A percentile compares a stretch with the other conserved stretches of the same genome.
phyloP scores from a whole-genome alignment of 345 rosid species.

The Murraya paniculata region DNA sequence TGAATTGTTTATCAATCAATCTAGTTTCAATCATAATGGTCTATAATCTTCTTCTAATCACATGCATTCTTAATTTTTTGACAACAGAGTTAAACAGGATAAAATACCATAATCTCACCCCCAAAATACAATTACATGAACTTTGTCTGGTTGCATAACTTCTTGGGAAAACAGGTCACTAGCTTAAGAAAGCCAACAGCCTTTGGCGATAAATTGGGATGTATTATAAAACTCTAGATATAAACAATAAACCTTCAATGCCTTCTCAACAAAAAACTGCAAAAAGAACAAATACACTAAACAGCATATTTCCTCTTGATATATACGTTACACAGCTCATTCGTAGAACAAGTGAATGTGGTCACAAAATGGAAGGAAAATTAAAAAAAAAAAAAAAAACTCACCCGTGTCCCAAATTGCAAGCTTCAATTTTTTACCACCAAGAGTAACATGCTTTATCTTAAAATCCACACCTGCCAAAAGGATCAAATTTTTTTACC shows the following conservation, averaged over 20 bases:
- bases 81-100: not conserved
- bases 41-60: not conserved
- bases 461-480: slow-evolving; percentile 89
- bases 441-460: slow-evolving; percentile 71
- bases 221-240: not conserved
- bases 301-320: not conserved
- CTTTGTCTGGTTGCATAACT: not conserved
- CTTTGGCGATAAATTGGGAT: not conserved
- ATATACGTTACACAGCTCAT: not conserved
- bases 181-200: too few relatives aligned
- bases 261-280: not conserved
- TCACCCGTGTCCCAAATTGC: slow-evolving; percentile 97
- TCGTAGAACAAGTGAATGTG: not conserved
- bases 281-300: not conserved
- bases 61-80: not conserved
- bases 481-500: not conserved
- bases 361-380: not conserved
- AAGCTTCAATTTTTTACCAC: slow-evolving; percentile 86
- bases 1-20: not conserved
- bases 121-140: not conserved
- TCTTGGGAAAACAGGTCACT: not conserved
- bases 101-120: not conserved
- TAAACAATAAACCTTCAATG: not conserved
- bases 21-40: not conserved
- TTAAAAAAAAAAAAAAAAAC: not conserved